Percentiles rank a stretch among this genome's conserved stretches.
These are phyloP conservation scores for Aspergillus fischeri DNA, from an alignment of 2,329 filamentous ascomycete species.

Conservation along the genomic window DNA sequence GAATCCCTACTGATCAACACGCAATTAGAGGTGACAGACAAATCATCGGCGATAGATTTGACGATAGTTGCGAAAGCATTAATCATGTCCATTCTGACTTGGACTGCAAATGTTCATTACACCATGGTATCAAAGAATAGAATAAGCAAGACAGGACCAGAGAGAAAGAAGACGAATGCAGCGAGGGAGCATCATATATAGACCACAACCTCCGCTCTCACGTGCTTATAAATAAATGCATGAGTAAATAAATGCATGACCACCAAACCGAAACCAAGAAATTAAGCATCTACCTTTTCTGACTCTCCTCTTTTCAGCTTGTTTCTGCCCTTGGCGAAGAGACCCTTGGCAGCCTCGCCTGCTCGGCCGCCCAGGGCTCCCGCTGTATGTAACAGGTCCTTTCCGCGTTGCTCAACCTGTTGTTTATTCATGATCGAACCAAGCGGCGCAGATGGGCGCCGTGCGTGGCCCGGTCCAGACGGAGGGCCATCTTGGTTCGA, in stretches of 20 bases:
- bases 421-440: slow-evolving; percentile 48
- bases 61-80: slow-evolving; percentile 10
- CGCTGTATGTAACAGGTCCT: slow-evolving; percentile 81
- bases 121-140: slow-evolving; percentile 15
- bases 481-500: slow-evolving; percentile 30
- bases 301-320: slow-evolving; percentile 64
- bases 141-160: slow-evolving; percentile 13
- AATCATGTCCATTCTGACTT: slow-evolving; percentile 25
- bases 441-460: slow-evolving; percentile 35
- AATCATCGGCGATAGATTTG: slow-evolving; percentile 5
- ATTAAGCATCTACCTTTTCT: slow-evolving; percentile 80
- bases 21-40: slow-evolving; percentile 24
- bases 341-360: slow-evolving; percentile 78
- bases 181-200: slow-evolving; percentile 3
- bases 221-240: not conserved
- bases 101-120: slow-evolving; percentile 21
- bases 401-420: slow-evolving; percentile 76
- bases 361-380: slow-evolving; percentile 66
- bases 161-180: slow-evolving; percentile 15
- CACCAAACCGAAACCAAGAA: slow-evolving; percentile 35
- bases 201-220: slow-evolving; percentile 1
- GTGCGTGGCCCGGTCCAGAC: slow-evolving; percentile 28
- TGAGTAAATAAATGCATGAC: slow-evolving; percentile 1
- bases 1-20: slow-evolving; percentile 30
- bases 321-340: slow-evolving; percentile 86